These are phyloP conservation scores for Perilla frutescens DNA, from an alignment of 257 asterid genomes.

Conservation along the genomic window DNA sequence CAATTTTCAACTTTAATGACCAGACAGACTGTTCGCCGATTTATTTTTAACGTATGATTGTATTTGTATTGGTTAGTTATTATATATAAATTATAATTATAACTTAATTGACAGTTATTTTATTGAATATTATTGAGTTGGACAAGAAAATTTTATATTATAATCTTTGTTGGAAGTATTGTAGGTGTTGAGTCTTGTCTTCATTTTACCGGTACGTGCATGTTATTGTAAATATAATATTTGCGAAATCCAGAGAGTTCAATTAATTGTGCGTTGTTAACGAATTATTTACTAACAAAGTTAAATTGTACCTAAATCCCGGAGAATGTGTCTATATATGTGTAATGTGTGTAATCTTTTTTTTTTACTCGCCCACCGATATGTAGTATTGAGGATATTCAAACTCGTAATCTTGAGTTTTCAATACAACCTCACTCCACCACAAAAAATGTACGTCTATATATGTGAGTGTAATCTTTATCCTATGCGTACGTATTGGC, in stretches of 20 bases:
- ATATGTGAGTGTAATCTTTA: conserved; percentile 10
- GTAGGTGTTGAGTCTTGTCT: background rate
- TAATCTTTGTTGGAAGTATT: background rate
- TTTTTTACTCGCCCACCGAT: too few species aligned
- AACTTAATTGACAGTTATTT: background rate
- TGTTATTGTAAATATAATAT: too few species aligned
- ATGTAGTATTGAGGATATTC: too few species aligned
- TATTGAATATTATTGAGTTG: background rate
- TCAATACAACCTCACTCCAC: too few species aligned
- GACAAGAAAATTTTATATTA: background rate
- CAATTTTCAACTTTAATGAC: background rate
- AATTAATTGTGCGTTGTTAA: too few species aligned
- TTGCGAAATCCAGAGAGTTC: too few species aligned
- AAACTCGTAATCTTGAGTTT: too few species aligned
- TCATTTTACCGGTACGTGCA: too few species aligned
- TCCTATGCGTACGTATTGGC: conserved; percentile 1
- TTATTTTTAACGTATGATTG: background rate
- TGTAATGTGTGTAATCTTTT: too few species aligned
- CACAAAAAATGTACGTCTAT: background rate
- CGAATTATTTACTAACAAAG: background rate
- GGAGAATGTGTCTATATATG: too few species aligned
- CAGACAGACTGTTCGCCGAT: background rate
- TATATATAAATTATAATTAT: background rate
- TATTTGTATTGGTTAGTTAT: background rate
- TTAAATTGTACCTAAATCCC: background rate